Conservation (phyloP, 257 asterid species). For the Anisodus acutangulus region DNA sequence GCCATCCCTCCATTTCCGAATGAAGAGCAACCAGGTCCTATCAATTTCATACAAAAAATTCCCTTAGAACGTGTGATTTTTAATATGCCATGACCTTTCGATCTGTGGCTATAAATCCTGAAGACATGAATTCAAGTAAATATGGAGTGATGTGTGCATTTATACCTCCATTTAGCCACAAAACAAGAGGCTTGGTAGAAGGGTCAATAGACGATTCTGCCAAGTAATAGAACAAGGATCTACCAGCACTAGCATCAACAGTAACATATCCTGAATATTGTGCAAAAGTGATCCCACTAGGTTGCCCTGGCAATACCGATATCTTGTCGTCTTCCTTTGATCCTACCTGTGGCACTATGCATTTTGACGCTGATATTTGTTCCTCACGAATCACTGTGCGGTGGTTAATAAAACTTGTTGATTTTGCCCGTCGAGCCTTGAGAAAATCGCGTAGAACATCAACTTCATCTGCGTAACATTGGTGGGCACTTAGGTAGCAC, state of each 20-base stretch:
- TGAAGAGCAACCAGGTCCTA: slow-evolving; percentile 41
- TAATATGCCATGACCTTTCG: not conserved
- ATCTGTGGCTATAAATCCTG: not conserved
- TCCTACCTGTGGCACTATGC: slow-evolving; percentile 21
- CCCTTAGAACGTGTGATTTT: not conserved
- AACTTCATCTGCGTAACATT: slow-evolving; percentile 10
- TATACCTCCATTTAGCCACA: slow-evolving; percentile 58
- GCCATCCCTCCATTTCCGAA: slow-evolving; percentile 36
- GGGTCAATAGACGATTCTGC: slow-evolving; percentile 41
- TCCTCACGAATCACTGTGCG: not conserved
- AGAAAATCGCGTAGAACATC: slow-evolving; percentile 19
- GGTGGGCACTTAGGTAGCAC: not conserved
- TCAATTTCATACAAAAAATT: not conserved
- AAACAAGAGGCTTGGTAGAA: slow-evolving; percentile 43
- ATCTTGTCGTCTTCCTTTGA: slow-evolving; percentile 47
- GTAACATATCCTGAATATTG: slow-evolving; percentile 50
- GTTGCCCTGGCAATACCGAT: slow-evolving; percentile 49
- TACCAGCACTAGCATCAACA: slow-evolving; percentile 37
- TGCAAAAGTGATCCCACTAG: slow-evolving; percentile 37
- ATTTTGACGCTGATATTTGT: not conserved
- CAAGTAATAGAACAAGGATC: slow-evolving; percentile 47
- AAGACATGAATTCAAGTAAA: not conserved
- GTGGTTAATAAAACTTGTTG: not conserved
- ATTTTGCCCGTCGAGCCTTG: not conserved
- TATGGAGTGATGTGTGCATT: not conserved